Percentiles rank a stretch among this genome's conserved stretches.
These are phyloP conservation scores for Glutinoglossum americanum DNA, from an alignment of 495 filamentous ascomycete species.

Conservation along the genomic window DNA sequence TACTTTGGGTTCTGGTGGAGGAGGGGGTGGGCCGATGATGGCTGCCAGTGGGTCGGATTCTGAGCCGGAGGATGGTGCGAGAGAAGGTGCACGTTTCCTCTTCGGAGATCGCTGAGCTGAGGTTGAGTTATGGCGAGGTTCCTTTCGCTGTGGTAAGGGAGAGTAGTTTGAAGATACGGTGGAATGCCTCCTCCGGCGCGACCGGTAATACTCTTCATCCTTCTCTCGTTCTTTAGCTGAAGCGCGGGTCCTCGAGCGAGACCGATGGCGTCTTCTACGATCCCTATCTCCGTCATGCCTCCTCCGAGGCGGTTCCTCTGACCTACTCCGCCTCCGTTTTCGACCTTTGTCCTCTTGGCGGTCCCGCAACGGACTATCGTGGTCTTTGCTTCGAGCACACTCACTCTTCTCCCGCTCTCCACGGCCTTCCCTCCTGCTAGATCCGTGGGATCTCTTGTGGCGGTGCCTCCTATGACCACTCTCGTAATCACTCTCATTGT, in stretches of 20 bases:
- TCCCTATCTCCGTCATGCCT: not conserved
- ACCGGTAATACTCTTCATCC: not conserved
- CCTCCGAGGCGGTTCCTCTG: not conserved
- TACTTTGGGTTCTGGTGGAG: slow-evolving; percentile 25
- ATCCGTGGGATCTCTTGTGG: slow-evolving; percentile 12
- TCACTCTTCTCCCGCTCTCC: slow-evolving; percentile 3
- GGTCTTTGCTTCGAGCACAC: slow-evolving; percentile 7
- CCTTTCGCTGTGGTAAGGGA: not conserved
- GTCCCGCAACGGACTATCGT: not conserved
- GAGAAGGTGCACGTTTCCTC: slow-evolving; percentile 4
- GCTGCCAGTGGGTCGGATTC: slow-evolving; percentile 64
- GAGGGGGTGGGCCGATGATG: slow-evolving; percentile 60
- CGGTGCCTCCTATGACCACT: slow-evolving; percentile 1
- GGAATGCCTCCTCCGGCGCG: not conserved
- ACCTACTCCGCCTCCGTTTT: not conserved
- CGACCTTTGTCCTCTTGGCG: not conserved
- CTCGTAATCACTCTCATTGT: slow-evolving; percentile 5
- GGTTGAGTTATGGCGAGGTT: not conserved
- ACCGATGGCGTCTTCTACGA: not conserved
- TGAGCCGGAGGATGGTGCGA: slow-evolving; percentile 3
- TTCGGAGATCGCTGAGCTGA: not conserved
- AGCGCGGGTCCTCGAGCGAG: not conserved
- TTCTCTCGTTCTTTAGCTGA: not conserved
- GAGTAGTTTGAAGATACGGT: not conserved
- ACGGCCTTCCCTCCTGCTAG: slow-evolving; percentile 7